Base-by-base conservation (phyloP, 805 yeast species). In the Candida glaebosa region DNA sequence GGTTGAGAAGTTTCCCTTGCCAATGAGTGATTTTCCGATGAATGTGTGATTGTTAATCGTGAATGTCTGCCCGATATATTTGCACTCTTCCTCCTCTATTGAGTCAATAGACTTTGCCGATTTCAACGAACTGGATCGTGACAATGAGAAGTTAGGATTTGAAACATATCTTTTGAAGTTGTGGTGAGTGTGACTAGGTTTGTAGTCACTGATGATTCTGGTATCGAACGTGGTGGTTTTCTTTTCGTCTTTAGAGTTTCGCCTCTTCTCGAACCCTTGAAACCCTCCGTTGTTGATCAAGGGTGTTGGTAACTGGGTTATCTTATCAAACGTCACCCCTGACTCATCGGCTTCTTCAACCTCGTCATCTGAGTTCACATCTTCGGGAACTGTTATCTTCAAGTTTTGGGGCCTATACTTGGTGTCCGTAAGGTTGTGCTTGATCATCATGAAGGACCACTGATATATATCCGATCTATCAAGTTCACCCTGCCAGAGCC, bases 1-100 rank as follows among this genome's bases (percentile, higher is more conserved):
- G 5, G 70, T 72, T 57, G 88, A 81, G 58, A 84, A 85, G 20
- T 81, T 75, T 0, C 95, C 95, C 16, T 66, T 51, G 1, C 95
- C 95, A 3, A 85, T 66, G 33, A 73, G 44, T 20, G 49, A 45
- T 1, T 37, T 47, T 39, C 50, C 56, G 26, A 41, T 40, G 39
- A 46, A 51, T 2, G 31, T 4, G 14, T 38, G 31, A 7, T 34
- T 30, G 18, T 22, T 44, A 15, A 38, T 30, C 25, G 22, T 28
- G 30, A 45, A 42, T 2, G 15, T 5, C 12, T 20, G 18, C 14
- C 31, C 41, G 1, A 18, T 18, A 39, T 17, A 31, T 19, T 36
- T 38, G 31, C 15, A 30, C 34, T n/a, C 4, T 37, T 28, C 39
- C 10, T 20, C 37, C 5, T 20, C 14, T 8, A 18, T 17, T 8